phyloP scores from a whole-genome alignment of 805 yeast species.

The Hanseniaspora meyeri region DNA sequence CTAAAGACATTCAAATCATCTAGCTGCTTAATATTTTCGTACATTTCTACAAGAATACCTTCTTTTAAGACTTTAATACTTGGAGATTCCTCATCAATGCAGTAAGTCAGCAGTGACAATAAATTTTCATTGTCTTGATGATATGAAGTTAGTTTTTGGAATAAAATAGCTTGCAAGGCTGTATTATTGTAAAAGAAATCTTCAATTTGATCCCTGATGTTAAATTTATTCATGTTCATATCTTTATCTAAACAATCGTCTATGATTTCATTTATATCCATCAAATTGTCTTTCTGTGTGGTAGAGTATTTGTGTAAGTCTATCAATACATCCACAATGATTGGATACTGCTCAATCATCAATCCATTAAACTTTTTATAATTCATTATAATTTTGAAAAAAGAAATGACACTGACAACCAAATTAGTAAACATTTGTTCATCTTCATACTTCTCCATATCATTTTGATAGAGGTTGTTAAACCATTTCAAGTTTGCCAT shows the following conservation, averaged over 20 bases:
- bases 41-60: not conserved
- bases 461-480: conserved; percentile 11
- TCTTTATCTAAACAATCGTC: conserved; percentile 6
- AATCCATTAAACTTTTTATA: not conserved
- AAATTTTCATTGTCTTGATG: conserved; percentile 2
- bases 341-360: not conserved
- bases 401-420: not conserved
- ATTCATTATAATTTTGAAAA: not conserved
- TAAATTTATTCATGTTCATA: not conserved
- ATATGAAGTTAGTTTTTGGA: not conserved
- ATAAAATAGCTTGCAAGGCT: not conserved
- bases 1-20: not conserved
- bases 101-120: not conserved
- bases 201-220: conserved; percentile 12
- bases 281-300: not conserved
- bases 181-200: not conserved
- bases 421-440: conserved; percentile 4
- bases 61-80: not conserved
- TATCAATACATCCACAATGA: not conserved
- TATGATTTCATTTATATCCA: conserved; percentile 1
- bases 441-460: conserved; percentile 12
- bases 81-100: not conserved
- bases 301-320: not conserved
- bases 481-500: conserved; percentile 16
- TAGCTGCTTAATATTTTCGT: not conserved